Conservation (phyloP, 495 filamentous ascomycete genomes). For the Lophiostoma macrostomum region DNA sequence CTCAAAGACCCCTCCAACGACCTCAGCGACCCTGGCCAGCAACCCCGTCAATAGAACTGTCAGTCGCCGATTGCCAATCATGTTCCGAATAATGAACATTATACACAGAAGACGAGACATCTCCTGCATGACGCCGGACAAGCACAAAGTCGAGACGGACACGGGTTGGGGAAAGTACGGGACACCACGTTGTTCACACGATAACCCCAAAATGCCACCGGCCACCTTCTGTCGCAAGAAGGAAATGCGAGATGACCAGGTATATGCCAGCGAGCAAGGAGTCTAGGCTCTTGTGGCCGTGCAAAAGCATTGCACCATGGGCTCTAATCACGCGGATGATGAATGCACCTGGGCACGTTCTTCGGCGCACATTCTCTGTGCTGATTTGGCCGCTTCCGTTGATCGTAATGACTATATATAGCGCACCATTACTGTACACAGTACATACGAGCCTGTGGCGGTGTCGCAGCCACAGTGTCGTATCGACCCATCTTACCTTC, state of each 20-base stretch:
- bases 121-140: constrained; percentile 27
- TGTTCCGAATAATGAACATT: background rate
- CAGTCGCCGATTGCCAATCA: constrained; percentile 27
- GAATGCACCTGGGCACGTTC: constrained; percentile 11
- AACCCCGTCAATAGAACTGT: constrained; percentile 29
- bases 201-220: background rate
- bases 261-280: constrained; percentile 7
- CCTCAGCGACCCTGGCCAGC: constrained; percentile 17
- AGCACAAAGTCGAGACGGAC: constrained; percentile 21
- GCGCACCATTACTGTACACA: constrained; percentile 2
- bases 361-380: constrained; percentile 9
- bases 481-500: constrained; percentile 15
- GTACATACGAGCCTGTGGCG: constrained; percentile 25
- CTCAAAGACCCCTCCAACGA: constrained; percentile 5
- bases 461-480: constrained; percentile 18
- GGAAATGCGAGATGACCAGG: constrained; percentile 8
- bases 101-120: constrained; percentile 30
- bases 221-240: background rate
- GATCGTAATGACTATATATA: constrained; percentile 20
- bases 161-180: constrained; percentile 4
- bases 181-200: constrained; percentile 2
- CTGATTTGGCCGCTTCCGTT: constrained; percentile 1
- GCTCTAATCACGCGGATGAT: constrained; percentile 24
- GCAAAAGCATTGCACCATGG: constrained; percentile 22
- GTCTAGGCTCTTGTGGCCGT: constrained; percentile 29